Conservation (phyloP, 768 basidiomycete species). For the Suillus occidentalis region DNA sequence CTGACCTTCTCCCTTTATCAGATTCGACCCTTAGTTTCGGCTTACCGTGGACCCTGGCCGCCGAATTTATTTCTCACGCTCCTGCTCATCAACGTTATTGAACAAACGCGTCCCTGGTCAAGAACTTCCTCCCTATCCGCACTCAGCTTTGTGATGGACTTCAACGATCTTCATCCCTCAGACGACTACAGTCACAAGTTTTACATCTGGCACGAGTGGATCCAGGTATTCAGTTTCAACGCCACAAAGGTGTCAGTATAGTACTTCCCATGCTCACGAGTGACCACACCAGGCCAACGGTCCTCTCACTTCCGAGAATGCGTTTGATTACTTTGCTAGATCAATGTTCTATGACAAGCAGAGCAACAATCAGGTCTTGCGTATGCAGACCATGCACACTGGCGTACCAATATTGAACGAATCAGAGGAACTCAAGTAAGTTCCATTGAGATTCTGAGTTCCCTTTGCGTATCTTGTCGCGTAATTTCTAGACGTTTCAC, state of each 20-base stretch:
- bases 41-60: background rate
- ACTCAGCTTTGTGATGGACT: conserved; percentile 38
- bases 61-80: conserved; percentile 35
- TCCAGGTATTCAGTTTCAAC: conserved; percentile 49
- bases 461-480: conserved; percentile 7
- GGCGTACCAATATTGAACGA: conserved; percentile 77
- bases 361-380: conserved; percentile 87
- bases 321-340: conserved; percentile 86
- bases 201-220: conserved; percentile 92
- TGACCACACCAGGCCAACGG: conserved; percentile 61
- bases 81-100: too few relatives aligned
- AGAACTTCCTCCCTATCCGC: background rate
- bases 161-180: conserved; percentile 68
- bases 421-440: conserved; percentile 82
- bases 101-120: background rate
- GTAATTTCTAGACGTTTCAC: conserved; percentile 65
- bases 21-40: background rate
- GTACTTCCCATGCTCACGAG: conserved; percentile 1
- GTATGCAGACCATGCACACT: conserved; percentile 92
- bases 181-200: conserved; percentile 82
- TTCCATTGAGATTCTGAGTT: conserved; percentile 11
- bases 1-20: background rate
- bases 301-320: conserved; percentile 71
- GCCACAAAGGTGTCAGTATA: conserved; percentile 2
- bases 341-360: conserved; percentile 96